Percentiles rank a stretch among this genome's conserved stretches.
phyloP scores from a whole-genome alignment of 768 basidiomycete species.

The Podaxis sp. region DNA sequence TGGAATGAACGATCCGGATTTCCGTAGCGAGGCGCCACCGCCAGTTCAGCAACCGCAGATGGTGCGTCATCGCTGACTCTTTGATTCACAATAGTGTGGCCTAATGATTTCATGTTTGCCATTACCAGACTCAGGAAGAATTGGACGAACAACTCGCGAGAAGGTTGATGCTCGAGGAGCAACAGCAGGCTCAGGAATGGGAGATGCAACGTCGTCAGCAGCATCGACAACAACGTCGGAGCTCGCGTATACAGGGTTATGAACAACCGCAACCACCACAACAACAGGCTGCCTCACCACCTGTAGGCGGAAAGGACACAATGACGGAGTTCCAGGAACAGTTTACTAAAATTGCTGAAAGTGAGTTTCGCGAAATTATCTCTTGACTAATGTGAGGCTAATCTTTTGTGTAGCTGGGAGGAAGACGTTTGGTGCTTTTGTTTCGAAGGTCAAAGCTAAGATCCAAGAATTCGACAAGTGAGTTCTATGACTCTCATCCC shows the following conservation, averaged over 20 bases:
- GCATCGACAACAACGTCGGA: conserved; percentile 20
- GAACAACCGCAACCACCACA: conserved; percentile 21
- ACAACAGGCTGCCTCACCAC: conserved; percentile 21
- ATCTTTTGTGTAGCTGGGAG: conserved; percentile 55
- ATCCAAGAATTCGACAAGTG: conserved; percentile 76
- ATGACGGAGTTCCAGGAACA: conserved; percentile 74
- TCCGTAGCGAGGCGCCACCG: conserved; percentile 40
- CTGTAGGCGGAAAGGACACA: conserved; percentile 43
- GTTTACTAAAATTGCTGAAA: conserved; percentile 74
- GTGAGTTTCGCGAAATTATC: conserved; percentile 40
- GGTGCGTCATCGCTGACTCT: conserved; percentile 14
- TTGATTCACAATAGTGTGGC: neutral
- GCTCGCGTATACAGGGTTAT: conserved; percentile 14
- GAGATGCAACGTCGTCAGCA: conserved; percentile 31
- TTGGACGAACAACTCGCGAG: conserved; percentile 82
- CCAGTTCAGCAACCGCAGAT: conserved; percentile 21
- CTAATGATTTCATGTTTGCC: neutral
- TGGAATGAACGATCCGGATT: conserved; percentile 85
- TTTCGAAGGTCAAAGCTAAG: conserved; percentile 82
- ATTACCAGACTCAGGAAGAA: conserved; percentile 55
- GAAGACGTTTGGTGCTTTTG: conserved; percentile 69
- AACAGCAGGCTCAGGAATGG: conserved; percentile 38
- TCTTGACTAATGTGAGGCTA: neutral
- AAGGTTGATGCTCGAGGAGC: conserved; percentile 65
- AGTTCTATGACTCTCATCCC: conserved; percentile 15